phyloP scores from a whole-genome alignment of 768 basidiomycete species.

The Tricholoma furcatifolium region DNA sequence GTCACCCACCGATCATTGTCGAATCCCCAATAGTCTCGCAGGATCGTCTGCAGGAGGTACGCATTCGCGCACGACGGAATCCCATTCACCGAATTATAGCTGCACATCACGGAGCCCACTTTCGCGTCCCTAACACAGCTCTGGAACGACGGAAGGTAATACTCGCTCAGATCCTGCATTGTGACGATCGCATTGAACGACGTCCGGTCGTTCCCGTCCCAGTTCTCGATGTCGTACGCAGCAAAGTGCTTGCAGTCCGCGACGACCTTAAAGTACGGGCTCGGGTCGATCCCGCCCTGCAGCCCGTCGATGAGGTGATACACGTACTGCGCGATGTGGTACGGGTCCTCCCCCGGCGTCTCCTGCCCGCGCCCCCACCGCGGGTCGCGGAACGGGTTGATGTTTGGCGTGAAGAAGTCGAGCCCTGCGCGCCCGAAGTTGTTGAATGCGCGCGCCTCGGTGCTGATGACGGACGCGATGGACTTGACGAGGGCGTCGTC shows the following conservation, averaged over 20 bases:
- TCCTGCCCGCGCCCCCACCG: conserved; percentile 65
- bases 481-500: conserved; percentile 50
- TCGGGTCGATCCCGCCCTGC: conserved; percentile 56
- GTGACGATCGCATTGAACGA: conserved; percentile 55
- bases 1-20: conserved; percentile 53
- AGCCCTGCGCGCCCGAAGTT: conserved; percentile 51
- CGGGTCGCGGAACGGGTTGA: conserved; percentile 59
- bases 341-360: conserved; percentile 62
- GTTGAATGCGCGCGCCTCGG: conserved; percentile 58
- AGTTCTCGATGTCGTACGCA: conserved; percentile 57
- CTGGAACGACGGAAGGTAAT: conserved; percentile 56
- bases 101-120: conserved; percentile 61
- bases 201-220: conserved; percentile 48
- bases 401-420: conserved; percentile 59
- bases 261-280: conserved; percentile 47
- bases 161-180: conserved; percentile 55
- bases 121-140: conserved; percentile 60
- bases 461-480: conserved; percentile 51
- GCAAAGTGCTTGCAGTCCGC: conserved; percentile 64
- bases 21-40: conserved; percentile 53
- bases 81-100: conserved; percentile 62
- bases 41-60: conserved; percentile 49
- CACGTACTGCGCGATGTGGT: conserved; percentile 51
- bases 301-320: conserved; percentile 52
- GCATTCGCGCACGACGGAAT: conserved; percentile 54